phyloP scores from a whole-genome alignment of 495 filamentous ascomycete species.

The Stereocaulon alpinum region DNA sequence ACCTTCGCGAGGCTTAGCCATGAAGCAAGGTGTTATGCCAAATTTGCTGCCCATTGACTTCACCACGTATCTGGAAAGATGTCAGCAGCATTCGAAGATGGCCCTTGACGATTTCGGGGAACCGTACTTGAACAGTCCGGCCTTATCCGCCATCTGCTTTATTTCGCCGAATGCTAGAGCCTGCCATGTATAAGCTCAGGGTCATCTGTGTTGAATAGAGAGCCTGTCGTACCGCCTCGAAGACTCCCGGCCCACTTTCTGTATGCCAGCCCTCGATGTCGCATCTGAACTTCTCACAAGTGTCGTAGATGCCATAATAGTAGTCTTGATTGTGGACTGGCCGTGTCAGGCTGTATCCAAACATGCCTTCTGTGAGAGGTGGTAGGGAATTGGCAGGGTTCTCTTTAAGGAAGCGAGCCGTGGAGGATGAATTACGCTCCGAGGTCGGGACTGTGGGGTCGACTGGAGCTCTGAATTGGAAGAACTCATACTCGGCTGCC shows the following conservation, averaged over 20 bases:
- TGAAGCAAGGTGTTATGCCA: constrained; percentile 93
- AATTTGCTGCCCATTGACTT: constrained; percentile 76
- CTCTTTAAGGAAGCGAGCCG: constrained; percentile 59
- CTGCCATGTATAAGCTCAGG: constrained; percentile 25
- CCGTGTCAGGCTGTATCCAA: constrained; percentile 90
- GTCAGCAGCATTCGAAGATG: background rate
- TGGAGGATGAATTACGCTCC: constrained; percentile 56
- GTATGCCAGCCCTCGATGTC: constrained; percentile 96
- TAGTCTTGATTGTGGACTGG: constrained; percentile 90
- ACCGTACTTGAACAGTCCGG: constrained; percentile 78
- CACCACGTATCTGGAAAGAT: constrained; percentile 55
- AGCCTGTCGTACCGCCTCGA: constrained; percentile 62
- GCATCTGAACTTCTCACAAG: constrained; percentile 71
- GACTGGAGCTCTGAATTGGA: constrained; percentile 69
- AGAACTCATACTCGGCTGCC: constrained; percentile 94
- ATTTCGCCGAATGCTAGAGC: constrained; percentile 79
- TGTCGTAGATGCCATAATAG: constrained; percentile 82
- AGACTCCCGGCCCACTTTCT: constrained; percentile 90
- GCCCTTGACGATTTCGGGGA: background rate
- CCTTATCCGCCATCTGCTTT: constrained; percentile 79
- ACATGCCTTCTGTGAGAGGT: constrained; percentile 89
- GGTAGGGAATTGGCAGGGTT: constrained; percentile 66
- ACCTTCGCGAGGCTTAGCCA: constrained; percentile 92
- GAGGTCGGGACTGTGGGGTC: constrained; percentile 24
- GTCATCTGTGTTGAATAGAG: background rate